Base-by-base conservation (phyloP, 2,329 filamentous ascomycete species). In the Fusarium stilboides region DNA sequence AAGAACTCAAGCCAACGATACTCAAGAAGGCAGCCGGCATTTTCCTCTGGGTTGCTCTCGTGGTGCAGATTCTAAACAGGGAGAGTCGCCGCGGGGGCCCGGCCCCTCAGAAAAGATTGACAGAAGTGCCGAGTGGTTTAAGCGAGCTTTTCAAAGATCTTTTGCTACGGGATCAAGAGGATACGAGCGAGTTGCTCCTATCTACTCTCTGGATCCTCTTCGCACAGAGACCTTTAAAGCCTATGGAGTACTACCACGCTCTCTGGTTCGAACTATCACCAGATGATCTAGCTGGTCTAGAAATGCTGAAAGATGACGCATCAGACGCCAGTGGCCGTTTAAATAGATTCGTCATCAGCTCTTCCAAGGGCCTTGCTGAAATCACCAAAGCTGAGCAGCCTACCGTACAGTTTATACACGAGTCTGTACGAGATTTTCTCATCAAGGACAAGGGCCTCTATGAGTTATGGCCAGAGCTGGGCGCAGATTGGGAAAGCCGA, bases 121-220 rank as follows among this genome's bases (percentile, higher is more conserved):
- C 47, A 5, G 74, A 80, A 3, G 77, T 84, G 1, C 83, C 83
- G 0, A 49, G 15, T 0, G 77, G 77, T 2, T 76, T 90, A 0
- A 71, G 79, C 44, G 76, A 84, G 0, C 71, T 90, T 0, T 89
- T 90, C 65, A 77, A 77, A 9, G 76, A 86, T 26, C 86, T 89
- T 2, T 59, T 89, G 8, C 80, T 57, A 1, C 79, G 85, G 20
- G 86, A 90, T 62, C 20, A 62, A 2, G 52, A 79, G 0, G 79
- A 86, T n/a, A 75, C 75, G 46, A 75, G 82, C 2, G 75, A 80
- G 0, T 65, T 89, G 2, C 59, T 80, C 0, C 69, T 86, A 1
- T 87, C 82, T 43, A 68, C 89, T 1, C 82, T 58, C 44, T 89
- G 84, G 83, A 77, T 90, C 3, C 77, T 90, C 0, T 89, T 81